Percentiles rank a stretch among this genome's conserved stretches.
These are phyloP conservation scores for Rhexocercosporidium sp. DNA, from an alignment of 2,329 filamentous ascomycete genomes.

Conservation along the genomic window DNA sequence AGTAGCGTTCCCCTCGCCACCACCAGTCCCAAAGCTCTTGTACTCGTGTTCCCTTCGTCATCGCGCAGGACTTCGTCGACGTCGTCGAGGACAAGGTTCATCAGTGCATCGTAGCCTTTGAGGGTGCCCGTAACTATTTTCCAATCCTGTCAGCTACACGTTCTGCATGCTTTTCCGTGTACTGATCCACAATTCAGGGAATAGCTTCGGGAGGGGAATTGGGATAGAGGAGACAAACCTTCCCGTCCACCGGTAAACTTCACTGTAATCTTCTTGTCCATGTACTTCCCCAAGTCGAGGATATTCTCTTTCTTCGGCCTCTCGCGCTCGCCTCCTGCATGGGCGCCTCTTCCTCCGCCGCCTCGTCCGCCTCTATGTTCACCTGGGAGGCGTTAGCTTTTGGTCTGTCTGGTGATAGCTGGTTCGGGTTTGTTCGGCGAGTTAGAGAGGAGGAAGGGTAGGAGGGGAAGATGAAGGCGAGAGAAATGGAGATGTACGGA, in stretches of 20 bases:
- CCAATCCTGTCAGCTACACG: not conserved
- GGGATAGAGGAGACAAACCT: constrained; percentile 58
- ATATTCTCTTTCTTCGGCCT: constrained; percentile 99
- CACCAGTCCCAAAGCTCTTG: constrained; percentile 71
- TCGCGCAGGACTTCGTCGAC: constrained; percentile 91
- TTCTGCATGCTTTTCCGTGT: not conserved
- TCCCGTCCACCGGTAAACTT: constrained; percentile 97
- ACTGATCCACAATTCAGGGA: not conserved
- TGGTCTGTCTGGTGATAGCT: not conserved
- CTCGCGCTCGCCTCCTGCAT: constrained; percentile 59
- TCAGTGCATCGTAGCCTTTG: constrained; percentile 95
- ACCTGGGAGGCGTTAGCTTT: constrained; percentile 15
- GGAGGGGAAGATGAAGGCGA: not conserved
- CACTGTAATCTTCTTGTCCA: constrained; percentile 94
- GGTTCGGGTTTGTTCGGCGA: not conserved
- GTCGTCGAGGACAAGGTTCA: constrained; percentile 97
- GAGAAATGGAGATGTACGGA: constrained; percentile 2
- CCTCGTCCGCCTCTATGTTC: constrained; percentile 26
- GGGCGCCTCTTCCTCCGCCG: constrained; percentile 47
- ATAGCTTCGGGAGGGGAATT: not conserved
- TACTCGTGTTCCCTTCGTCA: constrained; percentile 85
- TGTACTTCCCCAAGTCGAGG: constrained; percentile 91
- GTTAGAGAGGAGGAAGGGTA: not conserved
- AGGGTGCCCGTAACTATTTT: constrained; percentile 79
- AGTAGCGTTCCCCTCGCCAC: constrained; percentile 92